Evolutionary conservation across 2,329 filamentous ascomycete species (phyloP).

Genomic region (Xylariaceae sp.): DNA sequence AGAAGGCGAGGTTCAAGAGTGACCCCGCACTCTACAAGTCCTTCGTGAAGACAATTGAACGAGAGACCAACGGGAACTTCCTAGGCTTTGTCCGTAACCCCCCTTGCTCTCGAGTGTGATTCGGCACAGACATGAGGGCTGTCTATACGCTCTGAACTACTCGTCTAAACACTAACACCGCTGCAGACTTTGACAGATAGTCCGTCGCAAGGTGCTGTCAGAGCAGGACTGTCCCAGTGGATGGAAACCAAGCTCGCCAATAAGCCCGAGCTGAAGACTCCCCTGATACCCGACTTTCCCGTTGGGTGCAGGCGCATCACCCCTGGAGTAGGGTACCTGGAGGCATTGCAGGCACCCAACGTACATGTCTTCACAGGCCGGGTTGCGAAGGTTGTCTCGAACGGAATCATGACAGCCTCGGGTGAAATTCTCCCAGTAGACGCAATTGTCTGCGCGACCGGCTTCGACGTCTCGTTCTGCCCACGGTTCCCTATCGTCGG

Average conservation of each 20-base stretch:
- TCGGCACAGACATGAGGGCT: conserved; percentile 9
- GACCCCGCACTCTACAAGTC: conserved; percentile 43
- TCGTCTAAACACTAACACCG: too few relatives aligned
- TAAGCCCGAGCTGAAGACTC: conserved; percentile 46
- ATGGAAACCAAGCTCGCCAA: conserved; percentile 46
- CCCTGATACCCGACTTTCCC: conserved; percentile 47
- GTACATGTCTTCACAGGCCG: conserved; percentile 44
- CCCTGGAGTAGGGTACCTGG: conserved; percentile 47
- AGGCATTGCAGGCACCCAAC: conserved; percentile 42
- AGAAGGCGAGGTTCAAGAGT: conserved; percentile 44
- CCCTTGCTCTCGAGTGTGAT: neutral
- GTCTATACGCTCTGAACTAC: too few relatives aligned
- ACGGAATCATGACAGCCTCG: conserved; percentile 45
- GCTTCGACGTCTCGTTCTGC: conserved; percentile 51
- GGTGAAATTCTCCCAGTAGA: conserved; percentile 50
- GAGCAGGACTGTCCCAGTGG: conserved; percentile 39
- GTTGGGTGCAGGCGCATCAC: conserved; percentile 48
- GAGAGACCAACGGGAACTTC: conserved; percentile 43
- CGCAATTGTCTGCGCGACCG: conserved; percentile 54
- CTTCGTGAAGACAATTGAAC: conserved; percentile 45
- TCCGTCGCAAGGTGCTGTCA: conserved; percentile 39
- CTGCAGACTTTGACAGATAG: conserved; percentile 37
- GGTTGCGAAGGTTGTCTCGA: conserved; percentile 43
- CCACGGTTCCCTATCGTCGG: conserved; percentile 50
- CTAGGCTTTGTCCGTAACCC: conserved; percentile 34